phyloP scores from a whole-genome alignment of 371 early-diverging fungal genomes.

The Dichotomocladium elegans region DNA sequence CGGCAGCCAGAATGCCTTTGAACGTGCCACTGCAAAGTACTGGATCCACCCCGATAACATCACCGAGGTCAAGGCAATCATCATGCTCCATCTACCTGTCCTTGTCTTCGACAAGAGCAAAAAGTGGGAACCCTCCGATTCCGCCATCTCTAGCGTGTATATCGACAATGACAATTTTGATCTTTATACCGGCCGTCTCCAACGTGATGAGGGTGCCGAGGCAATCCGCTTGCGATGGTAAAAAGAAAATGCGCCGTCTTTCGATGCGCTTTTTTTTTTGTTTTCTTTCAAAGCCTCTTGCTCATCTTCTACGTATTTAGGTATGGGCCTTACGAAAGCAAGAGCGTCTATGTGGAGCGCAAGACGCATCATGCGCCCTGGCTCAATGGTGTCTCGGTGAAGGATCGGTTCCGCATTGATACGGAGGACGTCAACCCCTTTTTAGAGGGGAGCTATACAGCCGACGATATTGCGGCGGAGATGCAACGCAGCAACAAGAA shows the following conservation, averaged over 20 bases:
- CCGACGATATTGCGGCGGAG: constrained; percentile 77
- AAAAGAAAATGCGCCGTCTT: no score
- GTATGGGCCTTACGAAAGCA: constrained; percentile 47
- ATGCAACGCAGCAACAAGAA: constrained; percentile 64
- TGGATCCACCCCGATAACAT: constrained; percentile 96
- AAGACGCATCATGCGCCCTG: constrained; percentile 88
- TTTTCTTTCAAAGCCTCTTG: no score
- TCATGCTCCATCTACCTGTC: constrained; percentile 88
- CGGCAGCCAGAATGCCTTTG: constrained; percentile 71
- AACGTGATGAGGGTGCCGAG: constrained; percentile 82
- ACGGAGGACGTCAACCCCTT: constrained; percentile 30
- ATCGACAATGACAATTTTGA: constrained; percentile 89
- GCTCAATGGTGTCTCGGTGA: constrained; percentile 87
- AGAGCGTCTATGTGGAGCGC: constrained; percentile 81
- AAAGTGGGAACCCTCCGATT: constrained; percentile 16
- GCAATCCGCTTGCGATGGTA: constrained; percentile 90
- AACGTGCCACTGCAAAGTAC: constrained; percentile 89
- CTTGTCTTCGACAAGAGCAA: constrained; percentile 48
- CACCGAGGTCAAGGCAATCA: constrained; percentile 80
- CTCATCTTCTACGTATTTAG: constrained; percentile 12
- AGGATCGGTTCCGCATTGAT: constrained; percentile 43
- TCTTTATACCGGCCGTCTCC: constrained; percentile 80
- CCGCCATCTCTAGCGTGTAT: constrained; percentile 84
- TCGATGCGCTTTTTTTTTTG: neutral
- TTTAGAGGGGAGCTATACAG: constrained; percentile 77